Percentiles rank a stretch among this genome's conserved stretches.
Evolutionary conservation across 1,139 yeast species (phyloP).

Genomic region (Spathaspora jeffriesii): DNA sequence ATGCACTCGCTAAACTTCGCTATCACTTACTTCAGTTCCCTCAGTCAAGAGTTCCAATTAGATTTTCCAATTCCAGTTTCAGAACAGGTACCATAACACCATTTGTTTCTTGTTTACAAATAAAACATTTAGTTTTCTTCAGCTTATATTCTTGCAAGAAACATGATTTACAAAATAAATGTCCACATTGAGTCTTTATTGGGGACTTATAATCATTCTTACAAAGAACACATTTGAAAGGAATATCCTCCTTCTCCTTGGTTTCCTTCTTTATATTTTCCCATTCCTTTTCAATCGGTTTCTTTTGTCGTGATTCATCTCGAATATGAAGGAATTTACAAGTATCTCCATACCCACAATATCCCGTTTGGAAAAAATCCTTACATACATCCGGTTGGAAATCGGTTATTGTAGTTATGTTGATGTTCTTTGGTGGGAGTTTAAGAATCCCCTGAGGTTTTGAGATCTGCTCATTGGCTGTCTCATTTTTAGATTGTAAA

Average conservation of each 20-base stretch:
- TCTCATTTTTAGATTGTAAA: background rate
- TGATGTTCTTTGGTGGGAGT: slow-evolving; percentile 36
- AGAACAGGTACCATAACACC: slow-evolving; percentile 42
- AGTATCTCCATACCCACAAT: slow-evolving; percentile 98
- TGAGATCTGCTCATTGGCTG: background rate
- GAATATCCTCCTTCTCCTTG: slow-evolving; percentile 31
- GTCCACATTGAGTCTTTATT: slow-evolving; percentile 64
- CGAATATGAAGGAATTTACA: slow-evolving; percentile 93
- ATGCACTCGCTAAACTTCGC: too few species aligned
- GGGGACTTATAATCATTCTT: slow-evolving; percentile 57
- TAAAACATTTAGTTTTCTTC: slow-evolving; percentile 45
- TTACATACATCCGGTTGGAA: slow-evolving; percentile 96
- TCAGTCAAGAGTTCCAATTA: slow-evolving; percentile 8
- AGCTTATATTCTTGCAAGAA: slow-evolving; percentile 53
- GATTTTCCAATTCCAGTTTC: slow-evolving; percentile 14
- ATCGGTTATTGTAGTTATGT: slow-evolving; percentile 78
- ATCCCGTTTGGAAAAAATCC: slow-evolving; percentile 89
- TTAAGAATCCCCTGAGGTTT: slow-evolving; percentile 1
- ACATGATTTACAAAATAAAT: slow-evolving; percentile 67
- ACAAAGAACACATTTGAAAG: slow-evolving; percentile 70
- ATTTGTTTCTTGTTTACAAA: slow-evolving; percentile 60
- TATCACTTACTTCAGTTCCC: too few species aligned
- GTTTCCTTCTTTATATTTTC: slow-evolving; percentile 31
- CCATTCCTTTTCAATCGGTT: slow-evolving; percentile 77
- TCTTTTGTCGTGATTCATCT: slow-evolving; percentile 79